A percentile compares a stretch with the other conserved stretches of the same genome.
phyloP scores from a whole-genome alignment of 2,329 filamentous ascomycete species.

The Sclerotinia borealis region DNA sequence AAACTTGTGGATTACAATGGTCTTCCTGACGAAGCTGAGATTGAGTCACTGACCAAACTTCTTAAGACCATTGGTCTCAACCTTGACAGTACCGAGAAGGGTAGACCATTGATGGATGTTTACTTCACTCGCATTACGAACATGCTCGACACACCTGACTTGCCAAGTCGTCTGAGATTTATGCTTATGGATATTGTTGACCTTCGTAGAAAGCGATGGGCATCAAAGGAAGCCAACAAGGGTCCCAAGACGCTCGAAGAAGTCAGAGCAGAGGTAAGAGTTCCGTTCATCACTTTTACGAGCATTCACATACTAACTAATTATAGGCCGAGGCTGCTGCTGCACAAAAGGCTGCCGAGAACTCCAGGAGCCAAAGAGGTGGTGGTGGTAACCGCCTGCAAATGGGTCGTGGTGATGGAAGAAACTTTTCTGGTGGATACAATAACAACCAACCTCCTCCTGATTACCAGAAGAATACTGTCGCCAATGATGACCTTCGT shows the following conservation, averaged over 20 bases:
- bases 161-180: constrained; percentile 85
- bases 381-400: constrained; percentile 61
- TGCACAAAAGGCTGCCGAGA: constrained; percentile 76
- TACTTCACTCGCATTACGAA: constrained; percentile 87
- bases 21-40: constrained; percentile 87
- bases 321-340: constrained; percentile 62
- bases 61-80: constrained; percentile 86
- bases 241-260: constrained; percentile 95
- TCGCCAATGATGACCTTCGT: constrained; percentile 86
- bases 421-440: constrained; percentile 71
- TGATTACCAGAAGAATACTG: constrained; percentile 68
- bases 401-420: constrained; percentile 78
- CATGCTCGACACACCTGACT: constrained; percentile 72
- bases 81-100: constrained; percentile 78
- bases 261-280: constrained; percentile 70
- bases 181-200: constrained; percentile 96
- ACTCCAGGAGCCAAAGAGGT: constrained; percentile 53
- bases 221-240: constrained; percentile 84
- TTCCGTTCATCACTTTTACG: background rate
- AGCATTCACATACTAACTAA: constrained; percentile 25
- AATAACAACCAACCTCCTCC: constrained; percentile 65
- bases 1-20: constrained; percentile 95
- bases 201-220: constrained; percentile 70
- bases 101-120: constrained; percentile 77
- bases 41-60: constrained; percentile 91